Evolutionary conservation across 129 eudicot species (phyloP).

Genomic region (Flaveria trinervia): DNA sequence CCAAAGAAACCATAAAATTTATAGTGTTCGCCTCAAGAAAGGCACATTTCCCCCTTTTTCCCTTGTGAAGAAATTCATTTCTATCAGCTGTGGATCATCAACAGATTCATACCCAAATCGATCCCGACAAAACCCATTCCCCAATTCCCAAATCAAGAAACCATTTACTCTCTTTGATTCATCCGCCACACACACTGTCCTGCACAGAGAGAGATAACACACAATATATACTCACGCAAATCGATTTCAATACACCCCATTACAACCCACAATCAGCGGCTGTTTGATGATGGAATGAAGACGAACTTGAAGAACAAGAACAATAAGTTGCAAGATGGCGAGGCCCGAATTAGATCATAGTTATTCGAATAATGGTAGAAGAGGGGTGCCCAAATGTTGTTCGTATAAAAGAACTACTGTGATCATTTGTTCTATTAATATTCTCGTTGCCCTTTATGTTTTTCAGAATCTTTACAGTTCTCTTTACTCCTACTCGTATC

Average conservation of each 20-base stretch:
- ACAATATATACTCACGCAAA: not conserved
- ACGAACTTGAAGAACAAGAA: constrained; percentile 34
- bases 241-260: constrained; percentile 2
- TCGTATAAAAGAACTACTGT: constrained; percentile 80
- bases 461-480: constrained; percentile 70
- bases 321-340: constrained; percentile 53
- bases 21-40: not conserved
- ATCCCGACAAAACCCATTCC: constrained; percentile 25
- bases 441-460: constrained; percentile 76
- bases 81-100: constrained; percentile 7
- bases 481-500: constrained; percentile 58
- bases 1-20: not conserved
- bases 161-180: constrained; percentile 14
- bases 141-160: constrained; percentile 25
- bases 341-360: constrained; percentile 59
- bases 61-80: not conserved
- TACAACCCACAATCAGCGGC: not conserved
- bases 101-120: constrained; percentile 28
- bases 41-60: not conserved
- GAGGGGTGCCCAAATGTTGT: constrained; percentile 55
- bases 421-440: constrained; percentile 72
- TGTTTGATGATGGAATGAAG: constrained; percentile 56
- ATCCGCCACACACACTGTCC: constrained; percentile 33
- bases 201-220: not conserved
- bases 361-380: constrained; percentile 38